Percentiles rank a stretch among this genome's conserved stretches.
Conservation (phyloP, 108 stramenopile species). For the Nitzschia sp. region DNA sequence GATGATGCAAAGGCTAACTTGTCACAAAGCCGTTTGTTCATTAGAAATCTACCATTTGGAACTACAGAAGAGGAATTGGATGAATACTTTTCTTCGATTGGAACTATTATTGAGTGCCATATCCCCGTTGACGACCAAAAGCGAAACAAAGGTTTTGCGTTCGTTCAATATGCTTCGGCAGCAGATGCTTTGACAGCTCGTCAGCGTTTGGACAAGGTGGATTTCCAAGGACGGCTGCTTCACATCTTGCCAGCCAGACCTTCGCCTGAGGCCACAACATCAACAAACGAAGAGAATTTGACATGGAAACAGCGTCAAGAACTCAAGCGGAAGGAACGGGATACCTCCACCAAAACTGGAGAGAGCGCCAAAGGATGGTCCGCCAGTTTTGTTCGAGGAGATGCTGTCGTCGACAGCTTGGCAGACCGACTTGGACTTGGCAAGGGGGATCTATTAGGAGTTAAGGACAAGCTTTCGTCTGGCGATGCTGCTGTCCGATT, state of each 20-base stretch:
- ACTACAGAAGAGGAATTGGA: conserved; percentile 91
- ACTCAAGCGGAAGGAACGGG: conserved; percentile 78
- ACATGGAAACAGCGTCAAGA: conserved; percentile 92
- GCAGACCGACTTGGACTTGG: conserved; percentile 83
- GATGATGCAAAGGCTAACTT: conserved; percentile 18
- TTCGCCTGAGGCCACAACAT: conserved; percentile 28
- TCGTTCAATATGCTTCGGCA: conserved; percentile 74
- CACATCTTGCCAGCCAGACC: conserved; percentile 80
- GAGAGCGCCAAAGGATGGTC: conserved; percentile 82
- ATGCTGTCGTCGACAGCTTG: conserved; percentile 93
- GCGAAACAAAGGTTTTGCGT: conserved; percentile 93
- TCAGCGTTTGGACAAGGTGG: conserved; percentile 58
- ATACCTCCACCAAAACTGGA: conserved; percentile 38
- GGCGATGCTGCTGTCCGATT: conserved; percentile 91
- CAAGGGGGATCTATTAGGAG: conserved; percentile 90
- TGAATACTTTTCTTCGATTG: conserved; percentile 73
- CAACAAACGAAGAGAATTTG: conserved; percentile 30
- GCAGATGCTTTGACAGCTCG: conserved; percentile 61
- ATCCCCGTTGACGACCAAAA: conserved; percentile 92
- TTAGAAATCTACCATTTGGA: conserved; percentile 92
- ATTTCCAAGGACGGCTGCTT: conserved; percentile 88
- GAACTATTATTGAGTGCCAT: conserved; percentile 79
- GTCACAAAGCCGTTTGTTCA: conserved; percentile 77
- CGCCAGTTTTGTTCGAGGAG: conserved; percentile 90
- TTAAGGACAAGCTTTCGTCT: conserved; percentile 81